phyloP scores from a whole-genome alignment of 2,329 filamentous ascomycete genomes.

The Alternaria brassicae region DNA sequence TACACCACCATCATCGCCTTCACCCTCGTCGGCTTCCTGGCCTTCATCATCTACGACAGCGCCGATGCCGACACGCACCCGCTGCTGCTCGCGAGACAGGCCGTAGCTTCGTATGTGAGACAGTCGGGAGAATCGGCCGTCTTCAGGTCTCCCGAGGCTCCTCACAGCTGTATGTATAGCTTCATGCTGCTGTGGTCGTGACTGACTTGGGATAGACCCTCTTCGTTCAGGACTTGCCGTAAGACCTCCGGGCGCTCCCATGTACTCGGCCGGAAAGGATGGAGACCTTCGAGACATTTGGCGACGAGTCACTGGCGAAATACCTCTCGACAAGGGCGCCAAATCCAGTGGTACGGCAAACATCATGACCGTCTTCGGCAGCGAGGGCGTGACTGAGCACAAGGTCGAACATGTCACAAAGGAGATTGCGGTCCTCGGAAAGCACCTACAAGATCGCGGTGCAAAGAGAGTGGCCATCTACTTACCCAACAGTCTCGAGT shows the following conservation, averaged over 20 bases:
- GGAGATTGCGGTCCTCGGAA: slow-evolving; percentile 87
- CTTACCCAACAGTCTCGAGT: slow-evolving; percentile 90
- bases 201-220: slow-evolving; percentile 41
- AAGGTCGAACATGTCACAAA: slow-evolving; percentile 73
- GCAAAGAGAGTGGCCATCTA: slow-evolving; percentile 83
- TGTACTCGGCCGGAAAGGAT: slow-evolving; percentile 82
- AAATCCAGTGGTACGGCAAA: slow-evolving; percentile 69
- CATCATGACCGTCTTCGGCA: slow-evolving; percentile 80
- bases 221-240: slow-evolving; percentile 65
- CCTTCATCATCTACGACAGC: slow-evolving; percentile 73
- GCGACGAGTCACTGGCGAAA: slow-evolving; percentile 73
- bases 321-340: slow-evolving; percentile 69
- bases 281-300: slow-evolving; percentile 93
- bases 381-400: slow-evolving; percentile 76
- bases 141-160: slow-evolving; percentile 83
- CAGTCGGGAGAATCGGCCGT: slow-evolving; percentile 84
- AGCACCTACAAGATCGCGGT: slow-evolving; percentile 73
- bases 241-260: slow-evolving; percentile 78
- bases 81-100: slow-evolving; percentile 85
- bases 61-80: slow-evolving; percentile 91
- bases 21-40: slow-evolving; percentile 69
- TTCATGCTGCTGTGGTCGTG: not conserved
- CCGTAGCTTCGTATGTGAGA: slow-evolving; percentile 77
- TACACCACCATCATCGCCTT: slow-evolving; percentile 77
- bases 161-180: slow-evolving; percentile 69